These are phyloP conservation scores for Atkinsonella hypoxylon DNA, from an alignment of 2,329 filamentous ascomycete genomes.

Conservation along the genomic window DNA sequence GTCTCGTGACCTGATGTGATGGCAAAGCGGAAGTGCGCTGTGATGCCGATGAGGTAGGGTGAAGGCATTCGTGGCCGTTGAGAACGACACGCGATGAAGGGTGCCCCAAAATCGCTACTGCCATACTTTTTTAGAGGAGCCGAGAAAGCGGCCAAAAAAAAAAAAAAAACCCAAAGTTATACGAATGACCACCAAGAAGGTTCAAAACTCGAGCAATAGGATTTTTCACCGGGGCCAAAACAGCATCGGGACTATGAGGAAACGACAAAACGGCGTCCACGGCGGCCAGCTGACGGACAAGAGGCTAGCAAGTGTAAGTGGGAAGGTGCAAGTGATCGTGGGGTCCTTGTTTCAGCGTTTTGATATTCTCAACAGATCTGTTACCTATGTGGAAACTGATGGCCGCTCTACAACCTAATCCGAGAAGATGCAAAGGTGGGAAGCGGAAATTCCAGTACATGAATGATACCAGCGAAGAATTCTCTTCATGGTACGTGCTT, in stretches of 20 bases:
- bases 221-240: constrained; percentile 22
- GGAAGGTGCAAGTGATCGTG: constrained; percentile 1
- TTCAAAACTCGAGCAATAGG: background rate
- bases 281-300: constrained; percentile 3
- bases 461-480: no score
- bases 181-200: constrained; percentile 28
- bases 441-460: no score
- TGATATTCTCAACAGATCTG: background rate
- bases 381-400: no score
- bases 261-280: constrained; percentile 13
- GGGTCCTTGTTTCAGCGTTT: background rate
- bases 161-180: constrained; percentile 21
- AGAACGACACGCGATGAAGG: constrained; percentile 11
- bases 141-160: constrained; percentile 20
- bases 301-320: background rate
- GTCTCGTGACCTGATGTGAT: background rate
- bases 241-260: constrained; percentile 26
- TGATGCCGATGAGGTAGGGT: background rate
- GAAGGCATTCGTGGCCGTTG: background rate
- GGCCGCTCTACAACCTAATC: no score
- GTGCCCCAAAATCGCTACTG: constrained; percentile 15
- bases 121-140: constrained; percentile 21
- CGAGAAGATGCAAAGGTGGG: background rate
- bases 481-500: no score
- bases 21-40: background rate